Percentiles rank a stretch among this genome's conserved stretches.
These are phyloP conservation scores for Chalciporus sphaerocephalus DNA, from an alignment of 768 basidiomycete species.

Conservation along the genomic window DNA sequence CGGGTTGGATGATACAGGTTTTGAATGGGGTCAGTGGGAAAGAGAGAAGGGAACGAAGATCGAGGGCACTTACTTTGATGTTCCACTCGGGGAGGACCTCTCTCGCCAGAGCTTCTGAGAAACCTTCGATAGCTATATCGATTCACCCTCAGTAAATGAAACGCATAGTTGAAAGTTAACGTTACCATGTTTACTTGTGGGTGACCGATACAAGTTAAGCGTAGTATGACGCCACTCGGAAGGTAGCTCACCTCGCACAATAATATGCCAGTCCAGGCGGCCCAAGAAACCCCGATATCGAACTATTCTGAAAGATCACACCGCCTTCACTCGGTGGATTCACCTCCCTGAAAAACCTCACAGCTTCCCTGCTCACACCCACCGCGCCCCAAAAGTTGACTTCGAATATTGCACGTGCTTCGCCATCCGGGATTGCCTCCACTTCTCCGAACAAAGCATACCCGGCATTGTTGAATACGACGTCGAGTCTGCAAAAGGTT, in stretches of 20 bases:
- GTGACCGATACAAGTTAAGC: background rate
- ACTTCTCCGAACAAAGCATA: constrained; percentile 28
- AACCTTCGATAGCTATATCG: constrained; percentile 10
- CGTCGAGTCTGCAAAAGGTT: constrained; percentile 38
- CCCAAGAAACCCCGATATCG: background rate
- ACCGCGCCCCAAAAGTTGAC: constrained; percentile 22
- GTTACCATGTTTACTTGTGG: constrained; percentile 12
- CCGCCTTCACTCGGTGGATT: constrained; percentile 21
- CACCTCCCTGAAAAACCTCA: constrained; percentile 32
- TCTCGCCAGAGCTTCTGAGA: constrained; percentile 5
- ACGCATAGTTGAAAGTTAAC: background rate
- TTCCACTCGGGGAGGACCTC: constrained; percentile 16
- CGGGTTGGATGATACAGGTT: constrained; percentile 17
- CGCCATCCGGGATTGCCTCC: constrained; percentile 30
- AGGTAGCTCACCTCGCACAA: constrained; percentile 12
- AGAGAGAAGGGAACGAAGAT: no score
- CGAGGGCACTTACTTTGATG: constrained; percentile 10
- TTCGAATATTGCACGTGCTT: constrained; percentile 33
- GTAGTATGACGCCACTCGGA: background rate
- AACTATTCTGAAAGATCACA: constrained; percentile 14
- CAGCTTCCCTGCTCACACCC: constrained; percentile 21
- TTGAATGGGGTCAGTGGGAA: background rate
- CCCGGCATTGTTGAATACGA: constrained; percentile 43
- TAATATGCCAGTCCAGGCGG: constrained; percentile 11
- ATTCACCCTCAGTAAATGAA: background rate